These are phyloP conservation scores for Emergomyces orientalis DNA, from an alignment of 2,329 filamentous ascomycete species.

Conservation along the genomic window DNA sequence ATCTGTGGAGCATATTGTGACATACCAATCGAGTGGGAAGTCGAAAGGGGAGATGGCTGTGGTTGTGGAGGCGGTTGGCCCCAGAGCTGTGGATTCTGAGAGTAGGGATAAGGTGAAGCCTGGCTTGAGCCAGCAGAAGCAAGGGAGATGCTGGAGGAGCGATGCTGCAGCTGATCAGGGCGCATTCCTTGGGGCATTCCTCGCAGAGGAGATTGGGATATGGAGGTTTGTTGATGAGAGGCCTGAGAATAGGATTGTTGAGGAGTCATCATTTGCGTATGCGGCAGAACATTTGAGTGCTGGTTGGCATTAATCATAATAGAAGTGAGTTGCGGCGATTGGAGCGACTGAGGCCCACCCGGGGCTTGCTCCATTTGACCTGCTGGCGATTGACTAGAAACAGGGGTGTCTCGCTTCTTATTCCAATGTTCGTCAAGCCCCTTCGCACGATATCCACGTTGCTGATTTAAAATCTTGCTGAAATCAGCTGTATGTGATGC, in stretches of 20 bases:
- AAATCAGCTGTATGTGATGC: slow-evolving; percentile 83
- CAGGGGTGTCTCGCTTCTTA: slow-evolving; percentile 68
- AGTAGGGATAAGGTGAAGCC: slow-evolving; percentile 46
- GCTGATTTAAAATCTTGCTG: slow-evolving; percentile 73
- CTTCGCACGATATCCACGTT: slow-evolving; percentile 67
- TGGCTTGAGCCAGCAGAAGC: slow-evolving; percentile 44
- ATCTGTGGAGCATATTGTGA: slow-evolving; percentile 35
- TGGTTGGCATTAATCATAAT: slow-evolving; percentile 24
- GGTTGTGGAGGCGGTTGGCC: slow-evolving; percentile 46
- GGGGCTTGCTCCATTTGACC: slow-evolving; percentile 19
- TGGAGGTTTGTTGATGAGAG: slow-evolving; percentile 59
- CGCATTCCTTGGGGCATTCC: slow-evolving; percentile 54
- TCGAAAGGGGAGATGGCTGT: slow-evolving; percentile 43
- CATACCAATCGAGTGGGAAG: slow-evolving; percentile 33
- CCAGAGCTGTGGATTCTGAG: slow-evolving; percentile 50
- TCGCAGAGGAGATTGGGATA: slow-evolving; percentile 64
- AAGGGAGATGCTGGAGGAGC: slow-evolving; percentile 53
- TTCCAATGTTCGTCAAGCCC: slow-evolving; percentile 77
- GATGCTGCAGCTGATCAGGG: slow-evolving; percentile 55
- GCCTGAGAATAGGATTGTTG: slow-evolving; percentile 58
- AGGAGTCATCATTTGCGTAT: slow-evolving; percentile 42
- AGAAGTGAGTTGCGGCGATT: slow-evolving; percentile 30
- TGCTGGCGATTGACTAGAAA: slow-evolving; percentile 36
- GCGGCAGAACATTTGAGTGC: slow-evolving; percentile 31
- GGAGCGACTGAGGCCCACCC: slow-evolving; percentile 29